Conservation (phyloP, 2,329 filamentous ascomycete genomes). For the Orbilia blumenaviensis region DNA sequence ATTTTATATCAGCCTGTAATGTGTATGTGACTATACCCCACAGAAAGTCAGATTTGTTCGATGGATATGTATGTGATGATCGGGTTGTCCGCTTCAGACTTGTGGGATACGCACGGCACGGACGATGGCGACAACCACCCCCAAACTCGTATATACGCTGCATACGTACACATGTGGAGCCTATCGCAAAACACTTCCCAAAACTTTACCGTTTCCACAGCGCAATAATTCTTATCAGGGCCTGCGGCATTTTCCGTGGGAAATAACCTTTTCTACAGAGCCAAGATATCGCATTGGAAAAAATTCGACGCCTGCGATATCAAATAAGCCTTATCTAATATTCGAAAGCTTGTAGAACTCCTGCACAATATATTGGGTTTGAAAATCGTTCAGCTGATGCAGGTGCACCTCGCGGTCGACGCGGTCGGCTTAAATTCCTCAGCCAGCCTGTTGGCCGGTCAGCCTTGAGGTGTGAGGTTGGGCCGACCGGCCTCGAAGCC, state of each 20-base stretch:
- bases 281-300: neutral
- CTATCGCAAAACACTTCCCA: neutral
- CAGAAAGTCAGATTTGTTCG: neutral
- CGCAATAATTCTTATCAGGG: neutral
- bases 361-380: neutral
- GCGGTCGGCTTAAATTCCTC: neutral
- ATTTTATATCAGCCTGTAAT: constrained; percentile 15
- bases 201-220: neutral
- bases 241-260: neutral
- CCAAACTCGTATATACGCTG: neutral
- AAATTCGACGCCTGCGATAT: neutral
- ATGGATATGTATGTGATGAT: neutral
- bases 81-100: neutral
- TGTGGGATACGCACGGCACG: neutral
- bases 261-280: neutral
- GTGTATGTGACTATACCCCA: neutral
- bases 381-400: neutral
- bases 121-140: neutral
- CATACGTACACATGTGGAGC: constrained; percentile 1
- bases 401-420: too few species aligned
- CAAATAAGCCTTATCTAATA: neutral
- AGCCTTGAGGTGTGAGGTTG: neutral
- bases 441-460: neutral
- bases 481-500: neutral
- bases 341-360: neutral